A percentile compares a stretch with the other conserved stretches of the same genome.
These are phyloP conservation scores for Cordyceps cicadae DNA, from an alignment of 2,329 filamentous ascomycete species.

Conservation along the genomic window DNA sequence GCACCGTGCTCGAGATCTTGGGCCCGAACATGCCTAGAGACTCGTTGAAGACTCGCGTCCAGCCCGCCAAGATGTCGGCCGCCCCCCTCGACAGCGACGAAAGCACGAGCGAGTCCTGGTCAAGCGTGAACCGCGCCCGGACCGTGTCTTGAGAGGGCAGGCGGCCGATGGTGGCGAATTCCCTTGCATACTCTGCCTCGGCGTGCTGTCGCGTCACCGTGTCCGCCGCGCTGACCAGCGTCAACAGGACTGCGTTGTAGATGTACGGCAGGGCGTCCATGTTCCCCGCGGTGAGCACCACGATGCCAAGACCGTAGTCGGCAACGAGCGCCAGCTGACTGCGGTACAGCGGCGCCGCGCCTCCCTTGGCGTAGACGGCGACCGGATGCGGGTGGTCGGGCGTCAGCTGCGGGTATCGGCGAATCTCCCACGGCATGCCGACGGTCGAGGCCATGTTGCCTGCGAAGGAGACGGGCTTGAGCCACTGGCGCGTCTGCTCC, in stretches of 20 bases:
- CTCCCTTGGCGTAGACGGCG: constrained; percentile 27
- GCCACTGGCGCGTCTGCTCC: constrained; percentile 23
- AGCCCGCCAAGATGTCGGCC: constrained; percentile 15
- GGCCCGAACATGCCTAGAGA: constrained; percentile 19
- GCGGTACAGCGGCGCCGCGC: constrained; percentile 26
- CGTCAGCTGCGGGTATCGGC: constrained; percentile 20
- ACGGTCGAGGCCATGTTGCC: constrained; percentile 23
- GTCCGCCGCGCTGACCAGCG: constrained; percentile 23
- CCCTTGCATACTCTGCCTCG: constrained; percentile 14
- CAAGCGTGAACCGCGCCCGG: constrained; percentile 17
- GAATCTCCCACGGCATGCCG: constrained; percentile 31
- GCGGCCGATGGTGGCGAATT: background rate
- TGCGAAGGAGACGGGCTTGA: constrained; percentile 26
- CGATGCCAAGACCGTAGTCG: constrained; percentile 22
- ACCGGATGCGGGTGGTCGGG: constrained; percentile 23
- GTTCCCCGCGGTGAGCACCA: constrained; percentile 2
- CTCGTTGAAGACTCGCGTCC: constrained; percentile 18
- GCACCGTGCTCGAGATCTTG: constrained; percentile 14
- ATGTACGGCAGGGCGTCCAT: constrained; percentile 21
- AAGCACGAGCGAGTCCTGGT: constrained; percentile 20
- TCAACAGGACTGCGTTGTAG: constrained; percentile 21
- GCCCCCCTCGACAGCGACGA: constrained; percentile 17
- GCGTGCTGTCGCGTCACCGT: constrained; percentile 21
- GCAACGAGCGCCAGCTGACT: constrained; percentile 28
- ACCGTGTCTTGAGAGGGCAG: constrained; percentile 4